Evolutionary conservation across 2,329 filamentous ascomycete species (phyloP).

Genomic region (Microdochium bolleyi): DNA sequence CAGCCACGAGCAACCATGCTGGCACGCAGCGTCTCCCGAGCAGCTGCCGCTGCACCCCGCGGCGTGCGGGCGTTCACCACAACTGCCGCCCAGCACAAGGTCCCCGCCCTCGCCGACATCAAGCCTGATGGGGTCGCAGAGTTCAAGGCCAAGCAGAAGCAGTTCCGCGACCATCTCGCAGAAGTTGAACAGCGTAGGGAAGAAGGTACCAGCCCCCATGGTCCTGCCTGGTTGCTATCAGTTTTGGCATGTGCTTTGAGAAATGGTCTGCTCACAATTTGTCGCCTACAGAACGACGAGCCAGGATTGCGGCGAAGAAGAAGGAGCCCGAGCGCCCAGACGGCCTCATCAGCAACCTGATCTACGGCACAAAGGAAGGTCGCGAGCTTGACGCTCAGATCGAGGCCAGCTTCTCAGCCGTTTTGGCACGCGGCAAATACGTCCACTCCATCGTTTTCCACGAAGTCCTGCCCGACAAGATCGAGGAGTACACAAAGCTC

Average conservation of each 20-base stretch:
- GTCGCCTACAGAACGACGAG: slow-evolving; percentile 24
- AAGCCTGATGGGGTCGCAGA: slow-evolving; percentile 59
- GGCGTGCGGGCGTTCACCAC: slow-evolving; percentile 50
- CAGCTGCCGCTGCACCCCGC: slow-evolving; percentile 35
- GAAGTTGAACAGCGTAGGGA: slow-evolving; percentile 73
- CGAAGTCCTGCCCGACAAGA: slow-evolving; percentile 88
- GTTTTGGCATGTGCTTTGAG: too few relatives aligned
- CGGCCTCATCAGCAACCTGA: slow-evolving; percentile 73
- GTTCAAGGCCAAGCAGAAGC: slow-evolving; percentile 78
- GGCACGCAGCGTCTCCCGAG: slow-evolving; percentile 41
- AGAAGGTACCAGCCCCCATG: too few relatives aligned
- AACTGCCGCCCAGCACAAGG: slow-evolving; percentile 37
- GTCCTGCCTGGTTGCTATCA: too few relatives aligned
- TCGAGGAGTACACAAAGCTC: slow-evolving; percentile 87
- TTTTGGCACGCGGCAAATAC: slow-evolving; percentile 92
- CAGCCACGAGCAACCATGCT: slow-evolving; percentile 30
- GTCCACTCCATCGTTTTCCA: slow-evolving; percentile 97
- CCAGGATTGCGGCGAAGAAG: slow-evolving; percentile 39
- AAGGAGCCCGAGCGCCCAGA: slow-evolving; percentile 56
- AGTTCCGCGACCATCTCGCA: slow-evolving; percentile 76
- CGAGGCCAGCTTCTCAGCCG: slow-evolving; percentile 90
- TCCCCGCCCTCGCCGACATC: slow-evolving; percentile 83
- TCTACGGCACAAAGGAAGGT: slow-evolving; percentile 95
- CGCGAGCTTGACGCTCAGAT: slow-evolving; percentile 92
- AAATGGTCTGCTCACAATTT: slow-evolving; percentile 32